Percentiles rank a stretch among this genome's conserved stretches.
Evolutionary conservation across 2,329 filamentous ascomycete genomes (phyloP).

Genomic region (Fusarium devonianum): DNA sequence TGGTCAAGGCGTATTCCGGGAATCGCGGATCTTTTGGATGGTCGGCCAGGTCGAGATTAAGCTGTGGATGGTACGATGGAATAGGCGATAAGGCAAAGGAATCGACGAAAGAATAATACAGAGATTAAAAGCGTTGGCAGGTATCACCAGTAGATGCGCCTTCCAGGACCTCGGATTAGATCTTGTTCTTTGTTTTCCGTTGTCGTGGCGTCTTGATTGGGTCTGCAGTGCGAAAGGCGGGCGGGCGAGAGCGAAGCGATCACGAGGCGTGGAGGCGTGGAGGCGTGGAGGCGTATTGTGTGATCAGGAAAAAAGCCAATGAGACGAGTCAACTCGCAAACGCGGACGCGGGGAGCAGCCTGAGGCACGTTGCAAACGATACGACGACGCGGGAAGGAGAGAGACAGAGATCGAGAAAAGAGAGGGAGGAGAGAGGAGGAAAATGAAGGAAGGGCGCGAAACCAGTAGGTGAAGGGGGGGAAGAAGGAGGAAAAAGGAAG

Average conservation of each 20-base stretch:
- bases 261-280: constrained; percentile 8
- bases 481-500: constrained; percentile 44
- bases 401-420: constrained; percentile 41
- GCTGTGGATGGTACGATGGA: constrained; percentile 29
- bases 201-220: constrained; percentile 26
- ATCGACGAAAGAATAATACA: constrained; percentile 43
- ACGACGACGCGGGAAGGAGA: constrained; percentile 42
- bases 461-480: constrained; percentile 40
- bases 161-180: constrained; percentile 37
- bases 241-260: constrained; percentile 11
- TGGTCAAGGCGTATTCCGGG: constrained; percentile 33
- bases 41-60: constrained; percentile 38
- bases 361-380: constrained; percentile 37
- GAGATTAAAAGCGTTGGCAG: constrained; percentile 39
- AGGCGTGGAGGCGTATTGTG: constrained; percentile 2
- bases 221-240: constrained; percentile 25
- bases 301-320: constrained; percentile 19
- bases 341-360: constrained; percentile 30
- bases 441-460: constrained; percentile 43
- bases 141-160: constrained; percentile 43
- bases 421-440: constrained; percentile 42
- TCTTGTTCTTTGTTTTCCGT: constrained; percentile 34
- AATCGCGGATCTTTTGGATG: constrained; percentile 34
- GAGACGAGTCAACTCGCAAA: constrained; percentile 33
- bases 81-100: constrained; percentile 39